These are phyloP conservation scores for Talaromyces piceae DNA, from an alignment of 2,329 filamentous ascomycete species.

Conservation along the genomic window DNA sequence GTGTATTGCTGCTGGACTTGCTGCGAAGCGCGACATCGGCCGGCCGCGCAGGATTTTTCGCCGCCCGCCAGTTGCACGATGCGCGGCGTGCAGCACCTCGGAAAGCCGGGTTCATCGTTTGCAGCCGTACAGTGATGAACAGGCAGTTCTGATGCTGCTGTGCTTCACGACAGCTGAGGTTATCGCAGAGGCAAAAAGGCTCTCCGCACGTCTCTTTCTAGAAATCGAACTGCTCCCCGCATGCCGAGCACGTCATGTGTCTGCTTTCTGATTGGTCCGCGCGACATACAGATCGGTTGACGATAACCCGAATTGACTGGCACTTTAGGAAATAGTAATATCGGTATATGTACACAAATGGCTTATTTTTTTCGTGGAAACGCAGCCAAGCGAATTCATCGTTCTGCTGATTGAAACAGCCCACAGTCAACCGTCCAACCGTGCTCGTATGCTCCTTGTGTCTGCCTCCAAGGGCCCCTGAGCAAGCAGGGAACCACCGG, in stretches of 20 bases:
- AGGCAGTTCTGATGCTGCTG: background rate
- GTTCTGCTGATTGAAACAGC: no score
- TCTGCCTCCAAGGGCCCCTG: no score
- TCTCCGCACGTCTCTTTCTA: background rate
- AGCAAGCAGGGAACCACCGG: no score
- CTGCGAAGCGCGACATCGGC: constrained; percentile 3
- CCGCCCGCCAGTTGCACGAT: constrained; percentile 8
- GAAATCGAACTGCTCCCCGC: constrained; percentile 37
- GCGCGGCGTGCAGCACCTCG: constrained; percentile 14
- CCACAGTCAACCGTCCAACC: no score
- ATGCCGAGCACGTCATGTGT: constrained; percentile 19
- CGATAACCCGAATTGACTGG: background rate
- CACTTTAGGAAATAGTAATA: no score
- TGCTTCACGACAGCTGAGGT: background rate
- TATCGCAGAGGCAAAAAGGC: background rate
- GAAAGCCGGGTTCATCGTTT: constrained; percentile 14
- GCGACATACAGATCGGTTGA: background rate
- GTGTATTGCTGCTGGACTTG: background rate
- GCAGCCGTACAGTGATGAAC: background rate
- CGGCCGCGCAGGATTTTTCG: constrained; percentile 10
- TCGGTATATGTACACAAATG: no score
- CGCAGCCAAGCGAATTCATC: no score
- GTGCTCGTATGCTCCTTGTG: no score
- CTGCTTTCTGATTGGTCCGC: constrained; percentile 3
- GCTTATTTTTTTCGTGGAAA: no score